Base-by-base conservation (phyloP, 495 filamentous ascomycete genomes). In the Usnea hakonensis region DNA sequence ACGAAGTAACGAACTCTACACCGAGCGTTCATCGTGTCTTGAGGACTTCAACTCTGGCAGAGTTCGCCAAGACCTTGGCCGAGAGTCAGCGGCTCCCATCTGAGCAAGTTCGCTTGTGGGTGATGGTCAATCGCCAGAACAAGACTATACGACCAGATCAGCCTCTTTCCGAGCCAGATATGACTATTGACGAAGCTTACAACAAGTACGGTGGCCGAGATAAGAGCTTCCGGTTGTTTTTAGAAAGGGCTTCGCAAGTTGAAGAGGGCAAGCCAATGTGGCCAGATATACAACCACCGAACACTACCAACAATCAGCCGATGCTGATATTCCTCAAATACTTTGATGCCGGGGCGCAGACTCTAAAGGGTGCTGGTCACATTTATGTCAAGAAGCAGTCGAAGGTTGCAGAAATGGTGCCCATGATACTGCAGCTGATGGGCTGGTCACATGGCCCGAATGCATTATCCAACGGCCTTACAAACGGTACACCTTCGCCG, bases 81-180 rank as follows among this genome's bases (percentile, higher is more conserved):
- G 76, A 82, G 26, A 87, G 95, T 57, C 76, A 84, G n/a, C 77
- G 75, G 3, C 43, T 78, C 23, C 72, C 84, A 55, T 76, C 85
- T 5, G 81, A 82, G 46, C 79, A 80, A 37, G 73, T 97, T 26
- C 85, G 94, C 35, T 80, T 96, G 50, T 97, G 94, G 95, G 85
- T 89, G 43, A 96, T 99, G 90, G 95, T 99, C 0, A 97, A 96
- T 68, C 89, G 94, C 13, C 94, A 99, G 69, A 99, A 99, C 71
- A 96, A 96, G 76, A 97, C 94, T 0, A 87, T 88, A 48, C 83
- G 94, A 32, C 94, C 95, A 1, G 94, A 99, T 70, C 84, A 88
- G 54, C 89, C 91, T 6, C 82, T 97, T 55, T 80, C 79, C 63
- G 89, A 94, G 60, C 75, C 82, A 3, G 79, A 85, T n/a, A 87